Evolutionary conservation across 2,329 filamentous ascomycete species (phyloP).

Genomic region (Fusarium sororula): DNA sequence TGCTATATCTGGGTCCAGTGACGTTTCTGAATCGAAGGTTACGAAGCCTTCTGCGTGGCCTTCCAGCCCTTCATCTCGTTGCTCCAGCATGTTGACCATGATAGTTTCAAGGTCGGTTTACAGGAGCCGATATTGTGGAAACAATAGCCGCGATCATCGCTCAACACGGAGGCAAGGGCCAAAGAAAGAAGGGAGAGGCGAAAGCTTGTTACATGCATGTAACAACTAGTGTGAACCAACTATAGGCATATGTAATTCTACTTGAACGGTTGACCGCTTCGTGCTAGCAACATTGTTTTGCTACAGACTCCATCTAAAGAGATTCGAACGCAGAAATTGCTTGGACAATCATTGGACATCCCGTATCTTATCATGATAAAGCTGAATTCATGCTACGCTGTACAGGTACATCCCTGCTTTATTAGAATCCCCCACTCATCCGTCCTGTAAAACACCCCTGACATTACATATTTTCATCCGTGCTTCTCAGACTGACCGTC

Average conservation of each 20-base stretch:
- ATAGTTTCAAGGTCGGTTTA: constrained; percentile 31
- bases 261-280: constrained; percentile 2
- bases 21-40: constrained; percentile 33
- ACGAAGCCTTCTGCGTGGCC: constrained; percentile 35
- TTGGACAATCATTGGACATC: constrained; percentile 3
- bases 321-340: constrained; percentile 11
- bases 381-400: constrained; percentile 9
- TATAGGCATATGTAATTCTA: neutral
- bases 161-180: constrained; percentile 23
- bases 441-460: constrained; percentile 25
- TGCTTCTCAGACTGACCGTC: neutral
- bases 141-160: constrained; percentile 25
- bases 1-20: constrained; percentile 30
- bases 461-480: constrained; percentile 6
- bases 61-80: constrained; percentile 14
- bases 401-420: constrained; percentile 11
- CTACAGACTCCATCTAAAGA: neutral
- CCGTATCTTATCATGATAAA: constrained; percentile 20
- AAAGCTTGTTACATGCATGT: constrained; percentile 21
- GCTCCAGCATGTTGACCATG: constrained; percentile 6
- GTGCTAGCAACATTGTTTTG: neutral
- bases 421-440: constrained; percentile 17
- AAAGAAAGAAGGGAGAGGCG: constrained; percentile 28
- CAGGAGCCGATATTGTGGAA: constrained; percentile 29
- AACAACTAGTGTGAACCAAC: neutral